phyloP scores from a whole-genome alignment of 306 rosid genomes.

The Begonia fuchsioides region DNA sequence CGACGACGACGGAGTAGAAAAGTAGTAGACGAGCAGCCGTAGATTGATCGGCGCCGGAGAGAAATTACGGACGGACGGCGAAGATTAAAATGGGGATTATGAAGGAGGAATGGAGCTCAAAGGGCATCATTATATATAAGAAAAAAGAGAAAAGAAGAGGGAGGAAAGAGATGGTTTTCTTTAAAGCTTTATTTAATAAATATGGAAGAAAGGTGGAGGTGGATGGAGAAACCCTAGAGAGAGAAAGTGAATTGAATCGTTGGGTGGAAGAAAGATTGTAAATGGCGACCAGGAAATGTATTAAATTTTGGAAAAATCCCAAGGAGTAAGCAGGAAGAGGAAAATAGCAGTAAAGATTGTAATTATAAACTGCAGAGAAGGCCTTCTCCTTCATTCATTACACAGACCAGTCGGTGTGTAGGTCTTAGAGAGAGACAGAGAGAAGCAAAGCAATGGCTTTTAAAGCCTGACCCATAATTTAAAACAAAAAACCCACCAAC shows the following conservation, averaged over 20 bases:
- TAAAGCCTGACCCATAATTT: conserved; percentile 17
- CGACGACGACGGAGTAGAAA: too few species aligned
- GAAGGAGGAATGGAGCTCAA: too few species aligned
- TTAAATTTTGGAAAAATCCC: conserved; percentile 65
- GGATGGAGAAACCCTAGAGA: conserved; percentile 10
- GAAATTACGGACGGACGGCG: too few species aligned
- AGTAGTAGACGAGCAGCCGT: too few species aligned
- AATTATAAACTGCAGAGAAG: conserved; percentile 42
- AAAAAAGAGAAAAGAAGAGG: conserved; percentile 49
- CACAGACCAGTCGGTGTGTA: conserved; percentile 53
- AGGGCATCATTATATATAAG: conserved; percentile 28
- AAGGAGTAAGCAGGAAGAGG: conserved; percentile 55
- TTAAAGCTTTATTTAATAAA: neutral
- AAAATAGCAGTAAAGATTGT: conserved; percentile 72
- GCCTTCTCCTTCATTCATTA: conserved; percentile 64
- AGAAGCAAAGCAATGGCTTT: conserved; percentile 27
- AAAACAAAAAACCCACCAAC: conserved; percentile 28
- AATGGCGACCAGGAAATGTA: conserved; percentile 72
- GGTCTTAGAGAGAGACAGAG: conserved; percentile 11
- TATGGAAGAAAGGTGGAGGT: conserved; percentile 9
- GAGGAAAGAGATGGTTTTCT: conserved; percentile 9
- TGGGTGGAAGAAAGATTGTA: conserved; percentile 65
- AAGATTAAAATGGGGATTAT: too few species aligned
- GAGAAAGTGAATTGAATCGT: conserved; percentile 16
- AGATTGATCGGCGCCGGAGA: too few species aligned